A percentile compares a stretch with the other conserved stretches of the same genome.
These are phyloP conservation scores for Globisporangium nagaii DNA, from an alignment of 352 stramenopile species.

Conservation along the genomic window DNA sequence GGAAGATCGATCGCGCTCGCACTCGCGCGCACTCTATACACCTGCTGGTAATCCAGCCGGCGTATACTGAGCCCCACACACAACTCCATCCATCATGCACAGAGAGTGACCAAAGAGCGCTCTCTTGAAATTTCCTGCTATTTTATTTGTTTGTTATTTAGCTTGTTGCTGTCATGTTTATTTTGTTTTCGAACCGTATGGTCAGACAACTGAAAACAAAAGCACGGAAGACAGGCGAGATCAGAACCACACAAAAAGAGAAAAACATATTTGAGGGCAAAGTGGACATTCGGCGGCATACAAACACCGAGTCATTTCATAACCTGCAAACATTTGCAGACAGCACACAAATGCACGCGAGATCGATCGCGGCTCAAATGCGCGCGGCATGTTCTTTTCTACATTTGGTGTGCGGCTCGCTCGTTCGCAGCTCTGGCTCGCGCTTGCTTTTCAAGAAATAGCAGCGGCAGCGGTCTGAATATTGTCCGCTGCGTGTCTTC, in stretches of 20 bases:
- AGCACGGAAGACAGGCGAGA: background rate
- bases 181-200: background rate
- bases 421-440: no score
- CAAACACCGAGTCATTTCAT: background rate
- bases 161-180: no score
- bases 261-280: background rate
- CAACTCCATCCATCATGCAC: background rate
- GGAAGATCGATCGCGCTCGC: slow-evolving; percentile 3
- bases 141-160: no score
- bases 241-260: background rate
- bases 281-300: background rate
- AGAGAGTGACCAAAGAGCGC: background rate
- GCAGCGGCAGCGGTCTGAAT: no score
- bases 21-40: background rate
- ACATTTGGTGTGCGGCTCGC: no score
- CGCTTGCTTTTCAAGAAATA: no score
- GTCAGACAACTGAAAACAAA: background rate
- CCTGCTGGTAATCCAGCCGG: background rate
- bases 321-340: no score
- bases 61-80: background rate
- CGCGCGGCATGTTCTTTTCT: no score
- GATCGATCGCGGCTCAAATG: no score
- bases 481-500: no score
- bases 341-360: no score
- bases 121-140: slow-evolving; percentile 9